Percentiles rank a stretch among this genome's conserved stretches.
phyloP scores from a whole-genome alignment of 176 grass and related monocot genomes.

The Guadua angustifolia region DNA sequence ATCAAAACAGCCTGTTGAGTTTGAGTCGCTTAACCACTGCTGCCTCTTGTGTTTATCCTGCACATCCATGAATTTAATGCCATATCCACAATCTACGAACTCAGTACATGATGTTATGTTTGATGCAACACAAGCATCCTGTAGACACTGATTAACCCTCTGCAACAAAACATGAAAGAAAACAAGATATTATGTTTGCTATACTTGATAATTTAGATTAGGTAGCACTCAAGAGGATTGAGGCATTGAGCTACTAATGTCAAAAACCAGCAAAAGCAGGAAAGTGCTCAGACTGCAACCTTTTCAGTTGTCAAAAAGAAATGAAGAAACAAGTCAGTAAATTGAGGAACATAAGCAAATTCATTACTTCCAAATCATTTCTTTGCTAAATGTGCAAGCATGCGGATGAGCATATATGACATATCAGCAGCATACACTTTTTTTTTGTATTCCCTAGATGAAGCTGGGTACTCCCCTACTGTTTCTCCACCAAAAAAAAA shows the following conservation, averaged over 20 bases:
- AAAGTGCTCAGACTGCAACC: background rate
- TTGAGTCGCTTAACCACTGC: slow-evolving; percentile 42
- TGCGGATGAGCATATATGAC: slow-evolving; percentile 4
- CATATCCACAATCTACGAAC: slow-evolving; percentile 70
- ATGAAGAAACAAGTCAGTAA: background rate
- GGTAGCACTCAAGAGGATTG: background rate
- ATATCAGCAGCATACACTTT: background rate
- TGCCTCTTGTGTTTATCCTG: slow-evolving; percentile 11
- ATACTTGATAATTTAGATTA: background rate
- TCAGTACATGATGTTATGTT: slow-evolving; percentile 32
- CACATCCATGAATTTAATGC: background rate
- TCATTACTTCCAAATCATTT: background rate
- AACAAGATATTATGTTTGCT: background rate
- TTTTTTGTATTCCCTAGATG: too few species aligned
- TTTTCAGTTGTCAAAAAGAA: background rate
- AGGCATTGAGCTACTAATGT: background rate
- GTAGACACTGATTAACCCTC: slow-evolving; percentile 87
- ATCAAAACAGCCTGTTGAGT: slow-evolving; percentile 60
- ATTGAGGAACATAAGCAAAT: background rate
- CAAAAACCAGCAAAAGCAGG: background rate
- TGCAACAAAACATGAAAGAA: slow-evolving; percentile 48
- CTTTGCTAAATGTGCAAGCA: background rate
- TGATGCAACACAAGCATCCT: slow-evolving; percentile 48
- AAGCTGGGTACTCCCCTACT: background rate
- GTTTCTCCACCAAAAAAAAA: background rate